Evolutionary conservation across 2,329 filamentous ascomycete genomes (phyloP), one percentile per base, ranked within the genome.

Genomic region (Penicillium digitatum): DNA sequence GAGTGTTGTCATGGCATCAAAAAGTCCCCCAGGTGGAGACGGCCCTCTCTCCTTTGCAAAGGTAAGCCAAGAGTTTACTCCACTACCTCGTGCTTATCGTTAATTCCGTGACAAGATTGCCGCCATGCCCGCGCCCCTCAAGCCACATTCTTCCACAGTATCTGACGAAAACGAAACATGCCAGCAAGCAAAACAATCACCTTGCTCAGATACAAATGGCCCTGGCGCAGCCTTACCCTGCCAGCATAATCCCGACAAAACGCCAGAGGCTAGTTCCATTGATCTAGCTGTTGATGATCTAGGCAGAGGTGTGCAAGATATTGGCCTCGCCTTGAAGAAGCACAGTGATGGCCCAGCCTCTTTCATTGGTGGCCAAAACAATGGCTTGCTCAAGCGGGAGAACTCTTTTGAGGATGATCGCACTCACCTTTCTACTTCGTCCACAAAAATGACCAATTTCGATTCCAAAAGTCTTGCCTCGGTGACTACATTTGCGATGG

Each of bases 401-500:
- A 67, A 66, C 47, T 68, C 67, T 7, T 72, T 75, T 57, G 74
- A 76, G 59, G 77, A 79, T 65, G 76, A 78, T 56, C 76, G 74
- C 48, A 79, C 77, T 10, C 76, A 79, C 56, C 66, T 78, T 16
- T 85, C 82, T 16, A 82, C 77, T 61, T 82, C 79, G 43, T 86
- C 83, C 37, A 91, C 87, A 3, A 96, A 96, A 74, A 89, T 90
- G 48, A 88, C 90, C 34, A 96, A 91, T 69, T 80, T 96, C 38
- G 93, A 96, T 71, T 91, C 89, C 46, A 96, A 96, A 76, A 96
- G 92, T 71, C 89, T 95, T 65, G 90, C 90, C 5, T 97, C 93
- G 26, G 90, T 90, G 16, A 95, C 90, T 5, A 96, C 93, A 0
- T 96, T 96, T 75, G 91, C 90, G n/a, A 79, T 96, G 69, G 93